Conservation (phyloP, 2,329 filamentous ascomycete species). For the Colletotrichum endophyticum region DNA sequence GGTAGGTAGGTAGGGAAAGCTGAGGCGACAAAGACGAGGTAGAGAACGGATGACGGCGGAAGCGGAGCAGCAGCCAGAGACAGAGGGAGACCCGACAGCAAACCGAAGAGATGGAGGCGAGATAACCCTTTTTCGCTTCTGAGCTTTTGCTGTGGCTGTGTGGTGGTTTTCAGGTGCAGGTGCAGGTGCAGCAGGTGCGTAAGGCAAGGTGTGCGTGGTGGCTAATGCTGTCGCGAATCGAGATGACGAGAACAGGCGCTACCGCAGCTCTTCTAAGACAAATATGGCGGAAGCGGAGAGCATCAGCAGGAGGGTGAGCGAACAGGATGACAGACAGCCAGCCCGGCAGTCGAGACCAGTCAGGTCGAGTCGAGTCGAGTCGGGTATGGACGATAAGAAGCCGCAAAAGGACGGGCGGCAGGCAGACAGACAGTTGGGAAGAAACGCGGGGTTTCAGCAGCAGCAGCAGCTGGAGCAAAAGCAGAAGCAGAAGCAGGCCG, state of each 20-base stretch:
- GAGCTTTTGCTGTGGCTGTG: not conserved
- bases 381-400: not conserved
- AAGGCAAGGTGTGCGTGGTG: not conserved
- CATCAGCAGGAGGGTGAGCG: not conserved
- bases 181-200: not conserved
- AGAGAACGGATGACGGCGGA: conserved; percentile 15
- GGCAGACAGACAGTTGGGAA: not conserved
- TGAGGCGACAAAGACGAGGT: not conserved
- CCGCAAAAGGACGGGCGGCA: not conserved
- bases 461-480: not conserved
- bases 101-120: not conserved
- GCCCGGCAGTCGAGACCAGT: not conserved
- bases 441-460: conserved; percentile 9
- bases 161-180: not conserved
- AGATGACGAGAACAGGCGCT: conserved; percentile 9
- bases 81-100: not conserved
- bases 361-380: not conserved
- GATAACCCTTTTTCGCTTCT: not conserved
- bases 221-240: conserved; percentile 12
- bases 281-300: conserved; percentile 1
- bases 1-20: not conserved
- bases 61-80: not conserved
- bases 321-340: not conserved
- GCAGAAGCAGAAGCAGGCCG: not conserved
- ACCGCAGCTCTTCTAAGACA: conserved; percentile 12